These are phyloP conservation scores for Pseudogymnoascus sp. DNA, from an alignment of 2,329 filamentous ascomycete genomes.

Conservation along the genomic window DNA sequence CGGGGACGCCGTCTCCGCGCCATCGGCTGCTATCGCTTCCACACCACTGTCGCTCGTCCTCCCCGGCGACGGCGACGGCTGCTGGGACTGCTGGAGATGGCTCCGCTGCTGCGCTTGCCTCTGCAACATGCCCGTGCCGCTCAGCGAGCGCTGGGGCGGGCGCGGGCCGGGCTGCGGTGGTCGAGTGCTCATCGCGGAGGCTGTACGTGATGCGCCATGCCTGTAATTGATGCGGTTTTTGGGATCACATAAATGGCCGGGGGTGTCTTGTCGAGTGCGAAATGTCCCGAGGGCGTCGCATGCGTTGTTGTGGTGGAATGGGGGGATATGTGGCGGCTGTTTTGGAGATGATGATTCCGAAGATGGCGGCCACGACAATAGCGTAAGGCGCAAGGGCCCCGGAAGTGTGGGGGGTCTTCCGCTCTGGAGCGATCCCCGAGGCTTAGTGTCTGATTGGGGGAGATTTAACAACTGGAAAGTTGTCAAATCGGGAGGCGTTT, in stretches of 20 bases:
- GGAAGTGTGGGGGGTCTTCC: not conserved
- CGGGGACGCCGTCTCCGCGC: conserved; percentile 27
- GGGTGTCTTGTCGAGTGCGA: not conserved
- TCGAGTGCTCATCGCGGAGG: conserved; percentile 17
- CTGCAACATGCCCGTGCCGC: conserved; percentile 20
- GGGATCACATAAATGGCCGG: conserved; percentile 2
- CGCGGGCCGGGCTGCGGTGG: conserved; percentile 11
- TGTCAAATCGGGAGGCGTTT: not conserved
- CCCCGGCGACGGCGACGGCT: conserved; percentile 21
- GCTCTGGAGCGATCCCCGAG: not conserved
- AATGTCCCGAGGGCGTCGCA: not conserved
- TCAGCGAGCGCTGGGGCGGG: conserved; percentile 23
- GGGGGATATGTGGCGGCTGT: not conserved
- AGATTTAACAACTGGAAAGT: not conserved
- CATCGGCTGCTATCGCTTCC: conserved; percentile 26
- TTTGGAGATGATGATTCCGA: not conserved
- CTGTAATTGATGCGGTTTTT: conserved; percentile 7
- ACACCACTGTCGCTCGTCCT: conserved; percentile 21
- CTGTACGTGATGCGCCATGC: conserved; percentile 11
- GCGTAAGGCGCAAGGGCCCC: not conserved
- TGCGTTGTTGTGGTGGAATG: not conserved
- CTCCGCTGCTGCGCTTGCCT: conserved; percentile 23
- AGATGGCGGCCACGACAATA: not conserved
- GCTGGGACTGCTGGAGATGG: conserved; percentile 22
- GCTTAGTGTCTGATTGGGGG: not conserved